Evolutionary conservation across 2,329 filamentous ascomycete genomes (phyloP).

Genomic region (Cercospora brassicicola): DNA sequence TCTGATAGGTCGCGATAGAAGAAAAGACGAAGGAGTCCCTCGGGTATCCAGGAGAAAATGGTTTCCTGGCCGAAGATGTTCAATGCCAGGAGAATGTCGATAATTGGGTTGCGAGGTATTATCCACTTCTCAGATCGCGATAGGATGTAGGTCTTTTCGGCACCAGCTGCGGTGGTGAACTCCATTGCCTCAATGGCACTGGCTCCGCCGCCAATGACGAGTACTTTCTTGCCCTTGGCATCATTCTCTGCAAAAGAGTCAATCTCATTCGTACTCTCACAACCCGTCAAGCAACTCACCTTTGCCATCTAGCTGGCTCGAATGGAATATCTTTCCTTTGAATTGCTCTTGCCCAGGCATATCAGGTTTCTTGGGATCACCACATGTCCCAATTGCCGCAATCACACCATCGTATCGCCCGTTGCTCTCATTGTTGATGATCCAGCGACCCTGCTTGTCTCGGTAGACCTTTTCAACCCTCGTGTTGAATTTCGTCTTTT

Average conservation of each 20-base stretch:
- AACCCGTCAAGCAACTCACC: slow-evolving; percentile 56
- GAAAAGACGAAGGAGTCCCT: slow-evolving; percentile 69
- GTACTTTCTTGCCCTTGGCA: slow-evolving; percentile 73
- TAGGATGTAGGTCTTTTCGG: slow-evolving; percentile 69
- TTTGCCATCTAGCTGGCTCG: slow-evolving; percentile 73
- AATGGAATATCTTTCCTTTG: slow-evolving; percentile 72
- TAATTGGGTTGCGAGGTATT: slow-evolving; percentile 68
- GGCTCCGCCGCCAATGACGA: slow-evolving; percentile 77
- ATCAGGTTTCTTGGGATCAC: slow-evolving; percentile 70
- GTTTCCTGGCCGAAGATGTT: slow-evolving; percentile 77
- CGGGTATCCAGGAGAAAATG: slow-evolving; percentile 73
- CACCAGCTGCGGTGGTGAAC: slow-evolving; percentile 68
- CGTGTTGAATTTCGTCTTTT: slow-evolving; percentile 70
- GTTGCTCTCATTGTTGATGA: slow-evolving; percentile 69
- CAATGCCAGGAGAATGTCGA: slow-evolving; percentile 71
- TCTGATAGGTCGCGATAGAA: slow-evolving; percentile 81
- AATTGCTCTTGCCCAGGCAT: slow-evolving; percentile 72
- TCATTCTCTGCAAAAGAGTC: slow-evolving; percentile 42
- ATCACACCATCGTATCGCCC: slow-evolving; percentile 78
- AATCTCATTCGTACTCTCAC: slow-evolving; percentile 65
- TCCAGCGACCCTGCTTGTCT: slow-evolving; percentile 68
- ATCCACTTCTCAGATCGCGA: slow-evolving; percentile 53
- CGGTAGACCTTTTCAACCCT: slow-evolving; percentile 69
- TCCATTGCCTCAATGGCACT: slow-evolving; percentile 81
- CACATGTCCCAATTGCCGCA: slow-evolving; percentile 76